Percentiles rank a stretch among this genome's conserved stretches.
Conservation (phyloP, 805 yeast genomes). For the Monosporozyma unispora region DNA sequence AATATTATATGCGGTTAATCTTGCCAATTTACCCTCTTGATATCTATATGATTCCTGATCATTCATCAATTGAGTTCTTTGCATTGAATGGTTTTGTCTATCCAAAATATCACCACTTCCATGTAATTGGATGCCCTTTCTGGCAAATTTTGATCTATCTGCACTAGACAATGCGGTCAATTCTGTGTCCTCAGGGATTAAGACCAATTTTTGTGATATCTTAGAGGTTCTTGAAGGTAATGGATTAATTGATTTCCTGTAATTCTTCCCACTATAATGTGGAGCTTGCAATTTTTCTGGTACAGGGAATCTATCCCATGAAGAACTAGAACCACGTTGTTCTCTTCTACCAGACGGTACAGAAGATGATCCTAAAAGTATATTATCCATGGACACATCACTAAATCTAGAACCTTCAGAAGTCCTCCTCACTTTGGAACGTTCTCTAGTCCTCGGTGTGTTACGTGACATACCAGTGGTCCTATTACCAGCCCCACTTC, state of each 20-base stretch:
- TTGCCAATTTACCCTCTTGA: constrained; percentile 49
- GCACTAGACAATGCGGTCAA: constrained; percentile 2
- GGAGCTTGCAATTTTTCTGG: constrained; percentile 7
- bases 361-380: constrained; percentile 71
- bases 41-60: constrained; percentile 1
- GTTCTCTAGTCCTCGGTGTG: neutral
- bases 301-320: constrained; percentile 18
- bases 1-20: constrained; percentile 88
- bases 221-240: constrained; percentile 58
- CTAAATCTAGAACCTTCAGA: constrained; percentile 41
- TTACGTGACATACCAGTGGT: neutral
- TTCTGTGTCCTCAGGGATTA: constrained; percentile 53
- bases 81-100: constrained; percentile 1
- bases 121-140: constrained; percentile 25
- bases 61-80: neutral
- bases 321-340: constrained; percentile 35
- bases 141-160: constrained; percentile 44
- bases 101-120: neutral
- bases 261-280: neutral
- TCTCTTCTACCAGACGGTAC: constrained; percentile 65
- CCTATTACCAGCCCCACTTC: neutral
- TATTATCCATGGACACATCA: constrained; percentile 71
- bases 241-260: constrained; percentile 17
- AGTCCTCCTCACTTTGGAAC: neutral
- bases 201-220: constrained; percentile 74